These are phyloP conservation scores for Microbotryum lychnidis-dioicae DNA, from an alignment of 1,284 basidiomycete genomes.

Conservation along the genomic window DNA sequence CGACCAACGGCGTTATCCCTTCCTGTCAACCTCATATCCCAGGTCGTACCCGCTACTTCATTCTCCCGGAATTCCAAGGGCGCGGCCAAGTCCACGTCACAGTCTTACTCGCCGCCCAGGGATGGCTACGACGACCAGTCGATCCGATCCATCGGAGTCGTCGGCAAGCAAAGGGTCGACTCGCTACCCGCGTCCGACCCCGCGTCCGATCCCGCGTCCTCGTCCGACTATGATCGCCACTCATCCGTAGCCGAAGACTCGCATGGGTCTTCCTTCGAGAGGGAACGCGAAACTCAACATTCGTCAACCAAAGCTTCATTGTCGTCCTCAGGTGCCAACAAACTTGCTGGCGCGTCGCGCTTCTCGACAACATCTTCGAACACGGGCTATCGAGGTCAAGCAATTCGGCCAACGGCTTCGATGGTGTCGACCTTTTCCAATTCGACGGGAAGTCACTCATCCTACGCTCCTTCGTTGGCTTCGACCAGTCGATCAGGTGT, in stretches of 20 bases:
- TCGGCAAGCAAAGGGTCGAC: not conserved
- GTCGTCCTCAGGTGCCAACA: not conserved
- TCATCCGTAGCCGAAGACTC: not conserved
- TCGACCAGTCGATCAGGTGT: conserved; percentile 7
- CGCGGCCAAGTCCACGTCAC: not conserved
- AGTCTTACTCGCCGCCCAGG: not conserved
- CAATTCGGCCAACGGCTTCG: conserved; percentile 1
- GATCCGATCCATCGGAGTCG: conserved; percentile 15
- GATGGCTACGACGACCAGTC: conserved; percentile 8
- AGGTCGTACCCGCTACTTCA: not conserved
- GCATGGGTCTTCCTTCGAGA: not conserved
- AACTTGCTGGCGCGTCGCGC: not conserved
- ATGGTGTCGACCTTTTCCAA: not conserved
- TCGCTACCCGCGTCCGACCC: conserved; percentile 3
- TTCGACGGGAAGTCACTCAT: not conserved
- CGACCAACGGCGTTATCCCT: conserved; percentile 2
- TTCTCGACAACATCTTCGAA: not conserved
- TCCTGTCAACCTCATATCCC: conserved; percentile 2
- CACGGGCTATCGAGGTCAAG: not conserved
- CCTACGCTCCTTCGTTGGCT: conserved; percentile 1
- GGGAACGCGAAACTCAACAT: not conserved
- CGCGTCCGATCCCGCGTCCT: conserved; percentile 1
- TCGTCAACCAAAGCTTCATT: not conserved
- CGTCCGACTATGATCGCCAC: not conserved
- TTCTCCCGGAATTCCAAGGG: not conserved